phyloP scores from a whole-genome alignment of 306 rosid genomes.

The Trichosanthes truncata region DNA sequence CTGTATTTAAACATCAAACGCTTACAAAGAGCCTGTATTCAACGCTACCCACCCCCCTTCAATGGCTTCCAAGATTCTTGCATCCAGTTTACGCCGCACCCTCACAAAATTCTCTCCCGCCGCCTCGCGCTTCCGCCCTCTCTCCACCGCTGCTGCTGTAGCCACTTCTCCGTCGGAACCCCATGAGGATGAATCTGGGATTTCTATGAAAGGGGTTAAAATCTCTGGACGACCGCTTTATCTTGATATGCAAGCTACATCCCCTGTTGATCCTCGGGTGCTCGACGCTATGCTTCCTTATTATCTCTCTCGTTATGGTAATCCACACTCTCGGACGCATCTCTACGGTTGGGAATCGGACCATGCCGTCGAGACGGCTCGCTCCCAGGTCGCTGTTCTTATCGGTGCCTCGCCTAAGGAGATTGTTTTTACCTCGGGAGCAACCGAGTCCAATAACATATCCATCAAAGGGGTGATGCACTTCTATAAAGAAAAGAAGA shows the following conservation, averaged over 20 bases:
- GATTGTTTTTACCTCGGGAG: conserved; percentile 80
- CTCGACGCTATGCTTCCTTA: conserved; percentile 89
- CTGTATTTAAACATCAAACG: background rate
- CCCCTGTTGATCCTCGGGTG: conserved; percentile 87
- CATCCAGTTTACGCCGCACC: conserved; percentile 40
- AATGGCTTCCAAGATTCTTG: conserved; percentile 55
- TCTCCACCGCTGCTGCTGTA: conserved; percentile 27
- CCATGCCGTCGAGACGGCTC: conserved; percentile 72
- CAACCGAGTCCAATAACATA: conserved; percentile 81
- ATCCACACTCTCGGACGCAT: conserved; percentile 92
- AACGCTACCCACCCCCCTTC: background rate
- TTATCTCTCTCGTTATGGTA: conserved; percentile 56
- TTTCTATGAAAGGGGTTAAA: conserved; percentile 66
- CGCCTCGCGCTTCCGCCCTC: conserved; percentile 2
- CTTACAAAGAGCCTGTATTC: background rate
- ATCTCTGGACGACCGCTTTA: conserved; percentile 77
- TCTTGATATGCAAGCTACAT: conserved; percentile 81
- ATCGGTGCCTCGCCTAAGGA: conserved; percentile 77
- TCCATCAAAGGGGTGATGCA: conserved; percentile 76
- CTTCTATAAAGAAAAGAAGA: conserved; percentile 75
- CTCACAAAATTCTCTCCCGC: conserved; percentile 8
- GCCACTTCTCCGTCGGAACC: conserved; percentile 19
- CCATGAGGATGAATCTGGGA: conserved; percentile 35
- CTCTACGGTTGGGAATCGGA: conserved; percentile 95
- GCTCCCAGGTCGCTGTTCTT: conserved; percentile 60